Evolutionary conservation across 192 early-diverging fungal genomes (phyloP), one percentile per base, ranked within the genome.

Genomic region (Podila clonocystis): DNA sequence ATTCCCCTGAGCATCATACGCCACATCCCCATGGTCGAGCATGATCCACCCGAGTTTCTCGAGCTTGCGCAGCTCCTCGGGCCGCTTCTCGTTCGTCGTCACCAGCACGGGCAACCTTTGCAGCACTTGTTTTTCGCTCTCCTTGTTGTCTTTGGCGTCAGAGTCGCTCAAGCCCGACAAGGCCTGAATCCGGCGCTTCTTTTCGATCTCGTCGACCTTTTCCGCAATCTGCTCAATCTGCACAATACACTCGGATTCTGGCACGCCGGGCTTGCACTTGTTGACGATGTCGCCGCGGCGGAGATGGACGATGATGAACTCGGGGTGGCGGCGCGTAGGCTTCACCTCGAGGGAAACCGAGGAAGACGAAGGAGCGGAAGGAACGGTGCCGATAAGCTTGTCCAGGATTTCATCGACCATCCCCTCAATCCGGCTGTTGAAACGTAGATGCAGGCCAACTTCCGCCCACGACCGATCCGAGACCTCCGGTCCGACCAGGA

Each of bases 221-320:
- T 79, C 65, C 2, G 76, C 76, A 59, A 79, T 79, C 4, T 55
- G 50, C 34, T 79, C 76, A 26, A 79, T 79, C 70, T 79, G 76
- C 31, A 79, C 76, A 62, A 79, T 38, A 38, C 76, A 79, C 22
- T 79, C 70, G 30, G 55, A 50, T 50, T 79, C 76, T 0, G 59
- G 29, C 65, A 63, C 24, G 5, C 65, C 76, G 6, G 38, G 41
- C 1, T 68, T 68, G 59, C 76, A 79, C 41, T 79, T 79, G 52
- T 17, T 67, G 13, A 67, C 65, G 38, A 79, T 79, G 17, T 79
- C 76, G 0, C 76, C 76, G 15, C 76, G 76, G 2, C 76, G 69
- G 1, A 79, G 38, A 49, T 79, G 76, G 33, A 79, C 38, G 12
- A 79, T 63, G 31, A 79, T 79, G 59, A 79, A 79, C 55, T 79